Percentiles rank a stretch among this genome's conserved stretches.
Evolutionary conservation across 2,329 filamentous ascomycete genomes (phyloP).

Genomic region (Trichoderma pleuroti): DNA sequence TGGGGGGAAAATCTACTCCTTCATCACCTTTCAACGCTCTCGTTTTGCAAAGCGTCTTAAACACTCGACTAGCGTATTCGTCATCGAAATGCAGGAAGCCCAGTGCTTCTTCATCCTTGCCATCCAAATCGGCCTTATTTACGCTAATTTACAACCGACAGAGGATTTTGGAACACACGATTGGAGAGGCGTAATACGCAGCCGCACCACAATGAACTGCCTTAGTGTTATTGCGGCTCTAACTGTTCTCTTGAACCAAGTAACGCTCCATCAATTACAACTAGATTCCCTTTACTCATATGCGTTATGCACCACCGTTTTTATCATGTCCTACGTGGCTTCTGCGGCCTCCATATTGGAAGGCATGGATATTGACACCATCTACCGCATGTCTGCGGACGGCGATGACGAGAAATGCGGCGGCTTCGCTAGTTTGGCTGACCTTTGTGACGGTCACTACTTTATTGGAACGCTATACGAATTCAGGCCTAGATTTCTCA

Average conservation of each 20-base stretch:
- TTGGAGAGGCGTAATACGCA: background rate
- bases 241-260: background rate
- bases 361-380: background rate
- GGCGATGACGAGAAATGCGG: background rate
- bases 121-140: background rate
- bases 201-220: background rate
- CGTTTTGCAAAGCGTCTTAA: background rate
- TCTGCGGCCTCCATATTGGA: background rate
- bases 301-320: background rate
- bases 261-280: background rate
- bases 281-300: background rate
- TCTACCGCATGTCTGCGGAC: background rate
- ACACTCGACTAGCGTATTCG: background rate
- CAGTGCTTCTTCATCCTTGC: constrained; percentile 16
- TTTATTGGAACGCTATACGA: background rate
- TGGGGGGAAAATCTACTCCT: background rate
- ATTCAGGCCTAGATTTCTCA: background rate
- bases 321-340: background rate
- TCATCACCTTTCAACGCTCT: background rate
- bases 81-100: constrained; percentile 14
- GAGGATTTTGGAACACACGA: background rate
- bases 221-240: background rate
- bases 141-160: background rate
- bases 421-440: background rate
- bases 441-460: background rate